Conservation (phyloP, 192 early-diverging fungal genomes). For the Rhizoclosmatium sp. region DNA sequence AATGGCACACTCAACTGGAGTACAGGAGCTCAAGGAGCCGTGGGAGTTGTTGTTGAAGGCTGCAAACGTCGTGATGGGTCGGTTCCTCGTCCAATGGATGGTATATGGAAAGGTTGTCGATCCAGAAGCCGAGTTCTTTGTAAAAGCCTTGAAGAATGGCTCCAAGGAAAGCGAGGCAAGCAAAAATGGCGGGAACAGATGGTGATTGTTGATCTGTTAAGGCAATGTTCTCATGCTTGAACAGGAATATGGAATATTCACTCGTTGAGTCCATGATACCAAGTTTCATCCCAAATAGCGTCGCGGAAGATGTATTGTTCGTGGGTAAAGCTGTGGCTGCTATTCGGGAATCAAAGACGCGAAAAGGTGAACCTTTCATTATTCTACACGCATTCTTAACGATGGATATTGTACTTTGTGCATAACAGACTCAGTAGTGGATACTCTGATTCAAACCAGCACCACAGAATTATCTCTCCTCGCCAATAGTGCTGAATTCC, state of each 20-base stretch:
- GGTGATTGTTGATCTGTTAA: constrained; percentile 27
- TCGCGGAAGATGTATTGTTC: constrained; percentile 73
- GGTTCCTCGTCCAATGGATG: constrained; percentile 71
- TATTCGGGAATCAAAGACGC: constrained; percentile 41
- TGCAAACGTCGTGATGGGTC: constrained; percentile 60
- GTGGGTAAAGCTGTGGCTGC: constrained; percentile 72
- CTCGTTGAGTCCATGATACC: constrained; percentile 59
- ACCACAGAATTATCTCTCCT: constrained; percentile 29
- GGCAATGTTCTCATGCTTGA: neutral
- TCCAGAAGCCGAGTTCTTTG: constrained; percentile 73
- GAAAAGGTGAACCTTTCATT: constrained; percentile 23
- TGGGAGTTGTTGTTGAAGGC: constrained; percentile 55
- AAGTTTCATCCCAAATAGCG: constrained; percentile 52
- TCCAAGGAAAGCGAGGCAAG: neutral
- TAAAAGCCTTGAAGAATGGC: constrained; percentile 26
- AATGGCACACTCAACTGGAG: constrained; percentile 23
- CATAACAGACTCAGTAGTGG: constrained; percentile 26
- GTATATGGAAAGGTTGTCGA: constrained; percentile 71
- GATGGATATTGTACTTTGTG: no score
- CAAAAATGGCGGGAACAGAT: neutral
- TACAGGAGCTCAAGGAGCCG: constrained; percentile 5
- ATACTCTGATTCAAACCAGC: constrained; percentile 30
- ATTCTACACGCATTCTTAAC: neutral
- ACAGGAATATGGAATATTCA: constrained; percentile 58
- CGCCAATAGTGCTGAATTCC: constrained; percentile 41